Percentiles rank a stretch among this genome's conserved stretches.
phyloP scores from a whole-genome alignment of 805 yeast genomes.

The Crinitomyces ghanaensis region DNA sequence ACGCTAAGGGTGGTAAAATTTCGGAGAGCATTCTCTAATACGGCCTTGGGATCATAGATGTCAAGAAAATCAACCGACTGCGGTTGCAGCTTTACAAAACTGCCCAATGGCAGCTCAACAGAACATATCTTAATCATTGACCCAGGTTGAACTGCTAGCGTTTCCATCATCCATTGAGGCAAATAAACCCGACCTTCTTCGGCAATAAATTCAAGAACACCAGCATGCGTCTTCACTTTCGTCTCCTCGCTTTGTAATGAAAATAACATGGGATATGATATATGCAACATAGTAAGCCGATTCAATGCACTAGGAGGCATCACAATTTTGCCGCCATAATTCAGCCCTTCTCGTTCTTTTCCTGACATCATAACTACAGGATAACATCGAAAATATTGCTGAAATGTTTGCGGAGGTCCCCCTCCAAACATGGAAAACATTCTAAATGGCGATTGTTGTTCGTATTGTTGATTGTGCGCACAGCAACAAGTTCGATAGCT shows the following conservation, averaged over 20 bases:
- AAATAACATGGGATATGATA: conserved; percentile 93
- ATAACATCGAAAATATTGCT: conserved; percentile 83
- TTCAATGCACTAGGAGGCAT: conserved; percentile 88
- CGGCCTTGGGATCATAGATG: conserved; percentile 93
- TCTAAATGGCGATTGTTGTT: conserved; percentile 1
- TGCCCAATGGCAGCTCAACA: conserved; percentile 75
- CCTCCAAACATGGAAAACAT: conserved; percentile 6
- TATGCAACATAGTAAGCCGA: conserved; percentile 76
- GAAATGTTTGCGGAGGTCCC: conserved; percentile 37
- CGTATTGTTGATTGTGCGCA: no score
- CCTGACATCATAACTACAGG: conserved; percentile 88
- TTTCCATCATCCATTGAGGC: conserved; percentile 94
- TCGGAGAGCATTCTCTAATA: conserved; percentile 80
- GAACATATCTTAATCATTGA: conserved; percentile 58
- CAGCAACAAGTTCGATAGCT: no score
- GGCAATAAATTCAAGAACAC: conserved; percentile 92
- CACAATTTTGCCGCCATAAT: conserved; percentile 92
- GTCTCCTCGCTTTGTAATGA: conserved; percentile 60
- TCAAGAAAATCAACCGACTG: conserved; percentile 89
- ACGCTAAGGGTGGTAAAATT: conserved; percentile 81
- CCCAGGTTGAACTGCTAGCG: conserved; percentile 65
- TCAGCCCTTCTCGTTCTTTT: conserved; percentile 52
- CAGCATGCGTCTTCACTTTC: conserved; percentile 62
- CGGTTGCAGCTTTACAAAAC: conserved; percentile 87
- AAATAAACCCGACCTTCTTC: conserved; percentile 93